phyloP scores from a whole-genome alignment of 768 basidiomycete species.

The Pleurotus djamor region DNA sequence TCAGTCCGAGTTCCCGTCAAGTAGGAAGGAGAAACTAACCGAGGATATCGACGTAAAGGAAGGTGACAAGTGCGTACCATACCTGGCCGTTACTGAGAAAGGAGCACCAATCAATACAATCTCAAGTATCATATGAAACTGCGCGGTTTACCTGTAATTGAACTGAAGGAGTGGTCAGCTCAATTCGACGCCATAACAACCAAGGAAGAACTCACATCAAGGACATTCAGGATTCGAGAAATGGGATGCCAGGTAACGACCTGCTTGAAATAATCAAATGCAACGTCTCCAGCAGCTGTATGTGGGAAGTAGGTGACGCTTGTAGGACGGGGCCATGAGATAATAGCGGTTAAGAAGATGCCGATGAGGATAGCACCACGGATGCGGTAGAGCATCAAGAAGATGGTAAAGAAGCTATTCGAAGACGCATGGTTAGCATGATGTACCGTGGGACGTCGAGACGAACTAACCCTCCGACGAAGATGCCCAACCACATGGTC shows the following conservation, averaged over 20 bases:
- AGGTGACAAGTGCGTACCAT: constrained; percentile 87
- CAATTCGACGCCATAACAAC: constrained; percentile 3
- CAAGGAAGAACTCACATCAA: constrained; percentile 48
- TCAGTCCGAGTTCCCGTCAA: background rate
- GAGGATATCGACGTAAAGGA: constrained; percentile 88
- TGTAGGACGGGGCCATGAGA: constrained; percentile 87
- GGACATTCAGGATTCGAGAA: constrained; percentile 57
- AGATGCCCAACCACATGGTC: constrained; percentile 87
- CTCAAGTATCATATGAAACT: no score
- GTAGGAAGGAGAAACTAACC: constrained; percentile 35
- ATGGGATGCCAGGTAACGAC: constrained; percentile 76
- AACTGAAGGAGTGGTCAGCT: constrained; percentile 31
- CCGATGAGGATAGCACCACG: constrained; percentile 82
- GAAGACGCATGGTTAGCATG: background rate
- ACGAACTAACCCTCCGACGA: constrained; percentile 67
- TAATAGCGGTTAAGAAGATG: constrained; percentile 80
- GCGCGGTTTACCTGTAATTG: constrained; percentile 31
- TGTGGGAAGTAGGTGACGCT: constrained; percentile 82
- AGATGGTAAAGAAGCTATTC: constrained; percentile 65
- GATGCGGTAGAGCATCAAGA: constrained; percentile 83
- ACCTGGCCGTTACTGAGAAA: constrained; percentile 60
- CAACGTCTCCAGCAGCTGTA: constrained; percentile 59
- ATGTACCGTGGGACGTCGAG: background rate
- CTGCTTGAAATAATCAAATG: constrained; percentile 85
- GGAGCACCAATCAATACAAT: background rate